Evolutionary conservation across 2,329 filamentous ascomycete genomes (phyloP), one percentile per base, ranked within the genome.

Genomic region (Phoma herbarum): DNA sequence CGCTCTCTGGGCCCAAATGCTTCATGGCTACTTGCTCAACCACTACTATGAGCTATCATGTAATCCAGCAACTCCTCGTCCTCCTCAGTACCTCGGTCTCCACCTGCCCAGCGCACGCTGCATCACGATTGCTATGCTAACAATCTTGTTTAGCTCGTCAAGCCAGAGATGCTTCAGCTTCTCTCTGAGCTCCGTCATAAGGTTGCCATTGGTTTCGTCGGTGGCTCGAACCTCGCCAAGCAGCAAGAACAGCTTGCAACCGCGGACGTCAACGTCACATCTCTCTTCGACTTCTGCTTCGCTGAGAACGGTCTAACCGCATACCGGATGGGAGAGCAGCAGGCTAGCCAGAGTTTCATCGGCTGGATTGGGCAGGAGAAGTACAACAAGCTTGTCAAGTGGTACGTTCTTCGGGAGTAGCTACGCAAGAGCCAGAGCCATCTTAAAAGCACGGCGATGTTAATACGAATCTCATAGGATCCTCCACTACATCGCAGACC

Each of bases 231-330:
- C 84, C 86, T 97, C 63, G 82, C 79, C 77, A 98, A 99, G 84
- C 95, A 98, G 81, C 92, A 98, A 80, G 95, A 98, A 80, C 94
- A 98, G 82, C 86, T 98, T 62, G 93, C 93, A 76, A 85, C 86
- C 4, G 50, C 65, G 6, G 77, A 85, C 25, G 84, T 89, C 68
- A 77, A 83, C 68, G 94, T 98, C 61, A 93, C 88, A 51, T 83
- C 87, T 62, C 88, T 98, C 72, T 99, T 99, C 83, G 95, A 99
- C 84, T 99, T 92, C 82, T 95, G 90, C 86, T 99, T 99, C 82
- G 84, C 93, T 59, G 95, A 99, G 83, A 99, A 99, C 81, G 95
- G 95, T 11, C 87, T 99, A 68, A 96, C 91, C 1, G 95, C 94
- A 42, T 96, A 86, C 84, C 92, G 93, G 74, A 81, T 93, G 73